Conservation (phyloP, 2,329 filamentous ascomycete genomes). For the Madurella mycetomatis region DNA sequence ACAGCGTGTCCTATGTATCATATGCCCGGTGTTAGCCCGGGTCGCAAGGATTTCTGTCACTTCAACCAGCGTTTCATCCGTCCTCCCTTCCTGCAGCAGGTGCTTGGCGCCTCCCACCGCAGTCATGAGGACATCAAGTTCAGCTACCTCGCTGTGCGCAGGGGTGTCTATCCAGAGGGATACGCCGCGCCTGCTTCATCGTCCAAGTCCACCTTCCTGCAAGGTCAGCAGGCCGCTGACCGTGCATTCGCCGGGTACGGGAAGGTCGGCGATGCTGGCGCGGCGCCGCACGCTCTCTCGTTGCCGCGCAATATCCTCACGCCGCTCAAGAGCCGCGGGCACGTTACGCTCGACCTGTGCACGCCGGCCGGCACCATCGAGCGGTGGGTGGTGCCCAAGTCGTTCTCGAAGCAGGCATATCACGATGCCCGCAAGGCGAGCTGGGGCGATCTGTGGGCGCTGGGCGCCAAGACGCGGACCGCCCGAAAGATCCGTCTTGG, state of each 20-base stretch:
- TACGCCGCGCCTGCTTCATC: slow-evolving; percentile 5
- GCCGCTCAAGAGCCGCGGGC: slow-evolving; percentile 81
- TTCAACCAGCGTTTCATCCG: slow-evolving; percentile 87
- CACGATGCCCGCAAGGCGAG: slow-evolving; percentile 83
- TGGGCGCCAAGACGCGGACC: slow-evolving; percentile 84
- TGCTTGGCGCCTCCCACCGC: slow-evolving; percentile 62
- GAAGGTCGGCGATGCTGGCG: slow-evolving; percentile 31
- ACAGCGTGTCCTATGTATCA: slow-evolving; percentile 83
- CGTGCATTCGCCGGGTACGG: slow-evolving; percentile 72
- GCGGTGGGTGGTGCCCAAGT: slow-evolving; percentile 87
- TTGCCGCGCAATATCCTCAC: slow-evolving; percentile 75
- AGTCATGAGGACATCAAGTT: slow-evolving; percentile 92
- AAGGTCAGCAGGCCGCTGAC: slow-evolving; percentile 56
- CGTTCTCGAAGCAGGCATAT: slow-evolving; percentile 76
- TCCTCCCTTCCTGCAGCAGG: slow-evolving; percentile 72
- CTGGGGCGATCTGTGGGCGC: slow-evolving; percentile 94
- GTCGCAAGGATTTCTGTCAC: slow-evolving; percentile 85
- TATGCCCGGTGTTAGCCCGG: slow-evolving; percentile 61
- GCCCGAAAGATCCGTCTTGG: slow-evolving; percentile 58
- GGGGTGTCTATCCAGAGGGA: slow-evolving; percentile 52
- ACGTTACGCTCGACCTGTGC: slow-evolving; percentile 87
- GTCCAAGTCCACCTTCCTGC: slow-evolving; percentile 30
- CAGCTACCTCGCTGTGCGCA: slow-evolving; percentile 81
- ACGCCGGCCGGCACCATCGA: slow-evolving; percentile 81
- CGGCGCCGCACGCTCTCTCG: slow-evolving; percentile 53